Conservation (phyloP, 2,329 filamentous ascomycete species). For the Trichoderma citrinoviride region DNA sequence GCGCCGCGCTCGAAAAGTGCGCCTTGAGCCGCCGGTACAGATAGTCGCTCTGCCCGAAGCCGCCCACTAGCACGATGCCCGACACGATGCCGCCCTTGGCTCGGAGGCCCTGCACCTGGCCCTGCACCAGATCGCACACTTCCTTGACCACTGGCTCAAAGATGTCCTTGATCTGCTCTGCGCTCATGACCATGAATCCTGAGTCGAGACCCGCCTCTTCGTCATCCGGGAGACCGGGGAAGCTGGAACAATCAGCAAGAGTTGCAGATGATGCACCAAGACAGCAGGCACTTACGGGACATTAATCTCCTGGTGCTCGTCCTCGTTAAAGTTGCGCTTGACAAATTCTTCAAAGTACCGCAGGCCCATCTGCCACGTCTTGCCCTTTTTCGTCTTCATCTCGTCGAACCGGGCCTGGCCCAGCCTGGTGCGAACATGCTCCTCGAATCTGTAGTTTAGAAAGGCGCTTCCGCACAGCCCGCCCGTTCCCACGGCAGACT, state of each 20-base stretch:
- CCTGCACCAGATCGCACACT: conserved; percentile 65
- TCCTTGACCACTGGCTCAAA: conserved; percentile 73
- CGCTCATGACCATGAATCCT: conserved; percentile 71
- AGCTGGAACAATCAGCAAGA: conserved; percentile 40
- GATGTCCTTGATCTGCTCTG: conserved; percentile 67
- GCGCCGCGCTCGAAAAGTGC: conserved; percentile 61
- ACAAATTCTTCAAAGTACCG: conserved; percentile 83
- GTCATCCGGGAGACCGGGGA: conserved; percentile 73
- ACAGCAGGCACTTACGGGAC: conserved; percentile 56
- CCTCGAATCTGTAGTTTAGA: conserved; percentile 77
- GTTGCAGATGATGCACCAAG: background rate
- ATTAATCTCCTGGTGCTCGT: conserved; percentile 73
- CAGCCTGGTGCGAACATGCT: conserved; percentile 67
- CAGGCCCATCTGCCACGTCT: conserved; percentile 77
- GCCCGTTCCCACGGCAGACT: conserved; percentile 76
- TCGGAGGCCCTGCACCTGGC: conserved; percentile 63
- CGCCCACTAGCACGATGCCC: conserved; percentile 78
- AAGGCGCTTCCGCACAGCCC: conserved; percentile 76
- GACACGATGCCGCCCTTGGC: conserved; percentile 61
- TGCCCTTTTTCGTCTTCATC: conserved; percentile 75
- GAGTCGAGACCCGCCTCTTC: conserved; percentile 72
- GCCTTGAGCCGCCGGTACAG: conserved; percentile 68
- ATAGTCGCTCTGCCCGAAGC: conserved; percentile 77
- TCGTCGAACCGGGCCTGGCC: conserved; percentile 66
- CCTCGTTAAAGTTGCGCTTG: conserved; percentile 78